Evolutionary conservation across 78 protist genomes (phyloP).

Genomic region (Pelomyxa schiedti): DNA sequence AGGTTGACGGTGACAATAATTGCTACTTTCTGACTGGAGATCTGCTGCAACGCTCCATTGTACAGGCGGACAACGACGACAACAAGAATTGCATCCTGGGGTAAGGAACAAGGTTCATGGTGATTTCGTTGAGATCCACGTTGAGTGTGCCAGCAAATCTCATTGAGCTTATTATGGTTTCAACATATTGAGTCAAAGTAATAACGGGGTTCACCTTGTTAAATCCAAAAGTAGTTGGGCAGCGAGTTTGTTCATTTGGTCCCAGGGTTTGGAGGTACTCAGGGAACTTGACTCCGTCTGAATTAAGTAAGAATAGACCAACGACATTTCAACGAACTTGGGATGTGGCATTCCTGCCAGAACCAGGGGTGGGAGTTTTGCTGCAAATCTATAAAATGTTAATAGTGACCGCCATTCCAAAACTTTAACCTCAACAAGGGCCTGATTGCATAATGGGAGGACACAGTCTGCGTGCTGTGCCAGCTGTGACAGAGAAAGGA

Average conservation of each 20-base stretch:
- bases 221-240: conserved; percentile 47
- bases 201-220: conserved; percentile 11
- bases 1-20: not conserved
- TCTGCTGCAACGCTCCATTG: not conserved
- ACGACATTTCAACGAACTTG: no score
- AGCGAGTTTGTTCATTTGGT: conserved; percentile 60
- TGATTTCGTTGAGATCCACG: conserved; percentile 73
- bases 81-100: conserved; percentile 53
- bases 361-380: no score
- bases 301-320: no score
- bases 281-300: no score
- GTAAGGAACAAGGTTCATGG: conserved; percentile 72
- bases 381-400: no score
- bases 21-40: not conserved
- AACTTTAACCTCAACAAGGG: conserved; percentile 21
- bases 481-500: conserved; percentile 24
- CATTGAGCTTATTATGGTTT: not conserved
- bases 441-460: conserved; percentile 55
- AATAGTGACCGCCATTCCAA: no score
- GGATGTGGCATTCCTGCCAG: no score
- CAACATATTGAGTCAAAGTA: not conserved
- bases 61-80: conserved; percentile 54
- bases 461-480: conserved; percentile 51
- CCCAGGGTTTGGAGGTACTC: conserved; percentile 52
- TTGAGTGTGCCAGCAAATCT: conserved; percentile 68